Evolutionary conservation across 768 basidiomycete species (phyloP), one percentile per base, ranked within the genome.

Genomic region (Suillus luteus): DNA sequence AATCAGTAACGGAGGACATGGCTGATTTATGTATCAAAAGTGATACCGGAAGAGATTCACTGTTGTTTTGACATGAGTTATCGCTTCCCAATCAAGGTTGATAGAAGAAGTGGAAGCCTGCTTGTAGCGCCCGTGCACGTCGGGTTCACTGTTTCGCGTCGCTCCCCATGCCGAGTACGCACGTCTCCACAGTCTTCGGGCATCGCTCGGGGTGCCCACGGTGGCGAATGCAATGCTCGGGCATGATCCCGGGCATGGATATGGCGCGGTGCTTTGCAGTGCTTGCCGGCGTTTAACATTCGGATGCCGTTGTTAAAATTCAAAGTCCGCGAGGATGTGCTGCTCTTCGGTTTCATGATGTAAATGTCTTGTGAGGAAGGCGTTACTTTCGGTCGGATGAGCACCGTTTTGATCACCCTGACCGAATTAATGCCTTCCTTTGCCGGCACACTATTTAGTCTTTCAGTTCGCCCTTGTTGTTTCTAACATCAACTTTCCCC

Each of bases 1-100:
- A 79, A 68, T 79, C 75, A 15, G 75, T 75, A 55, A 75, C 75
- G 46, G 72, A 70, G 27, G 75, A 67, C 76, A 78, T 79, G 40
- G 15, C 55, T 40, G 31, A 31, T 31, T 31, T 31, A 31, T 31
- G 31, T 31, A 4, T 31, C 31, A 31, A 4, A 31, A 31, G 10
- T 3, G 37, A 37, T 37, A 12, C 37, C 37, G 10, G 37, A 37
- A 37, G 10, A 19, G 10, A 19, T 44, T 44, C 19, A 9, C 10
- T 19, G 4, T 35, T 31, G 31, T 31, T 31, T 31, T 31, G 31
- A 31, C 31, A 31, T 31, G 31, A 11, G 33, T 35, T 3, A 4
- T 35, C 33, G 37, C 37, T 38, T 57, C 55, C 55, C 2, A 22
- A 57, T 57, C 37, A 37, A 52, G 51, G 33, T 7, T 46, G 24